phyloP scores from a whole-genome alignment of 2,329 filamentous ascomycete genomes.

The Alternaria sp. region DNA sequence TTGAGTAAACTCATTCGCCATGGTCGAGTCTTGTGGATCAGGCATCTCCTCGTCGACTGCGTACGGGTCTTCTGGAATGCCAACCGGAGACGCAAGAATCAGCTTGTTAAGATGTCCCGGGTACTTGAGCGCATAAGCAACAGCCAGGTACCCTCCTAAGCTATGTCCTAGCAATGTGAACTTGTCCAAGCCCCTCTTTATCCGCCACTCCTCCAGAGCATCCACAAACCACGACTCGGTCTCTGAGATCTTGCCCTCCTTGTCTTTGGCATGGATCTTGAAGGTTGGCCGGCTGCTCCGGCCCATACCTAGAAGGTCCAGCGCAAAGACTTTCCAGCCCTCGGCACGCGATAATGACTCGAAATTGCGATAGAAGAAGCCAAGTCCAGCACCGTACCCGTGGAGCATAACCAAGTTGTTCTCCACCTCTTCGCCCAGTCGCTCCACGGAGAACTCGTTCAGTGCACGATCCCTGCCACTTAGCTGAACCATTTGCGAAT shows the following conservation, averaged over 20 bases:
- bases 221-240: conserved; percentile 97
- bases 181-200: conserved; percentile 85
- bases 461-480: conserved; percentile 85
- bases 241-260: conserved; percentile 80
- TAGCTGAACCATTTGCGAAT: conserved; percentile 82
- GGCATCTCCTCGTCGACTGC: conserved; percentile 83
- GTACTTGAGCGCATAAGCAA: conserved; percentile 96
- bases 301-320: conserved; percentile 97
- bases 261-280: conserved; percentile 82
- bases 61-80: conserved; percentile 92
- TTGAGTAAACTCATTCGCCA: conserved; percentile 81
- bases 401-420: conserved; percentile 95
- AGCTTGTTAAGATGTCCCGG: conserved; percentile 94
- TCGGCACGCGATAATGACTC: conserved; percentile 80
- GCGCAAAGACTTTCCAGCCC: conserved; percentile 88
- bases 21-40: conserved; percentile 73
- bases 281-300: conserved; percentile 85
- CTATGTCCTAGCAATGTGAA: conserved; percentile 95
- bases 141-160: conserved; percentile 91
- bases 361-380: conserved; percentile 99
- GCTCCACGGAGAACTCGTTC: conserved; percentile 92
- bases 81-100: conserved; percentile 92
- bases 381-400: conserved; percentile 93
- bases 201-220: conserved; percentile 93
- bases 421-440: conserved; percentile 78